Evolutionary conservation across 495 filamentous ascomycete species (phyloP).

Genomic region (Daldinia caldariorum): DNA sequence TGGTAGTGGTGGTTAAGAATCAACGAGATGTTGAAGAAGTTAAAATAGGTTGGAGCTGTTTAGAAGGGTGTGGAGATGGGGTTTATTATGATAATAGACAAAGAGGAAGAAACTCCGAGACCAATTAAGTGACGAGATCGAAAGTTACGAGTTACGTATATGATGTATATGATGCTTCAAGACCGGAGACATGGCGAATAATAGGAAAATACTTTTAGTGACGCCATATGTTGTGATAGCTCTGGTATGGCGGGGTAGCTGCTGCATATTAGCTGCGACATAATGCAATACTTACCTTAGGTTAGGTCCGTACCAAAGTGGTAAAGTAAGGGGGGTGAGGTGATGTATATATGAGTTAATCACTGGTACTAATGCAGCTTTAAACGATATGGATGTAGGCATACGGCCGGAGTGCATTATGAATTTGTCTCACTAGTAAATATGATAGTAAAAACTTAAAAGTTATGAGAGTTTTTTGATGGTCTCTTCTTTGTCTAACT

Average conservation of each 20-base stretch:
- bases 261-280: neutral
- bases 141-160: neutral
- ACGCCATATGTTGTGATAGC: constrained; percentile 32
- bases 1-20: constrained; percentile 5
- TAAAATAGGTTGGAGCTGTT: neutral
- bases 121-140: constrained; percentile 26
- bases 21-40: constrained; percentile 1
- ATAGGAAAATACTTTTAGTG: constrained; percentile 17
- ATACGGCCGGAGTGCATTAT: neutral
- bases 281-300: neutral
- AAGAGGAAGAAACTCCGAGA: constrained; percentile 35
- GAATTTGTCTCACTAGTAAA: neutral
- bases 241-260: constrained; percentile 4
- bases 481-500: neutral
- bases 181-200: constrained; percentile 11
- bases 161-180: neutral
- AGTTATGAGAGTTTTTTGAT: neutral
- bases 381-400: neutral
- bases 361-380: neutral
- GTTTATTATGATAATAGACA: constrained; percentile 8
- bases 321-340: neutral
- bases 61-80: constrained; percentile 9
- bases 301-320: too few relatives aligned
- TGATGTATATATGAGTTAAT: neutral
- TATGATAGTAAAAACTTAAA: too few relatives aligned